These are phyloP conservation scores for Saitozyma podzolica DNA, from an alignment of 768 basidiomycete species.

Conservation along the genomic window DNA sequence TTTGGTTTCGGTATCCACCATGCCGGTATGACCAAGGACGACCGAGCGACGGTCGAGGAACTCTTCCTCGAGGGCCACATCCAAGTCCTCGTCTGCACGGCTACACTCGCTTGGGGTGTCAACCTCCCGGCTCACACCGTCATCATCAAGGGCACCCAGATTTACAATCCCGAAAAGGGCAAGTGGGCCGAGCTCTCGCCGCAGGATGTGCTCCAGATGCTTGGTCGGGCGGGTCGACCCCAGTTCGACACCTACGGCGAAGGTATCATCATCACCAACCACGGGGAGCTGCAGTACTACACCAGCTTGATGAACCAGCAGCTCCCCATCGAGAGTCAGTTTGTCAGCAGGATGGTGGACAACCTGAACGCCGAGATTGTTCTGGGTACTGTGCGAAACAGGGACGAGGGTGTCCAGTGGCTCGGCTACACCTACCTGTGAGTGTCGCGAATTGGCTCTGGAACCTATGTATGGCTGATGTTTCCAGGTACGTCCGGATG, in stretches of 20 bases:
- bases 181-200: conserved; percentile 93
- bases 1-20: conserved; percentile 99
- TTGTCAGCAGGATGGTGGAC: conserved; percentile 86
- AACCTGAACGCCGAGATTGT: conserved; percentile 98
- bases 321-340: conserved; percentile 94
- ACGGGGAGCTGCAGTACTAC: conserved; percentile 95
- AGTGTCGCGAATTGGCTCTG: conserved; percentile 46
- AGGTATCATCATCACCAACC: conserved; percentile 98
- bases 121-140: conserved; percentile 96
- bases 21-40: conserved; percentile 90
- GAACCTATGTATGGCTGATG: conserved; percentile 21
- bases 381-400: conserved; percentile 86
- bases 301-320: conserved; percentile 93
- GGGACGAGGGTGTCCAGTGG: conserved; percentile 98
- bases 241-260: conserved; percentile 97
- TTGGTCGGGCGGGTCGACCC: conserved; percentile 93
- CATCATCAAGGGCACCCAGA: conserved; percentile 99
- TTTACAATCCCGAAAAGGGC: conserved; percentile 98
- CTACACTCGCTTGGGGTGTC: conserved; percentile 98
- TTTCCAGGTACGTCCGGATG: conserved; percentile 84
- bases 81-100: conserved; percentile 93
- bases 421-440: conserved; percentile 90
- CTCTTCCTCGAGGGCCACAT: conserved; percentile 88
- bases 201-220: conserved; percentile 98
- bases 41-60: conserved; percentile 88